Evolutionary conservation across 495 filamentous ascomycete genomes (phyloP).

Genomic region (Penicillium odoratum): DNA sequence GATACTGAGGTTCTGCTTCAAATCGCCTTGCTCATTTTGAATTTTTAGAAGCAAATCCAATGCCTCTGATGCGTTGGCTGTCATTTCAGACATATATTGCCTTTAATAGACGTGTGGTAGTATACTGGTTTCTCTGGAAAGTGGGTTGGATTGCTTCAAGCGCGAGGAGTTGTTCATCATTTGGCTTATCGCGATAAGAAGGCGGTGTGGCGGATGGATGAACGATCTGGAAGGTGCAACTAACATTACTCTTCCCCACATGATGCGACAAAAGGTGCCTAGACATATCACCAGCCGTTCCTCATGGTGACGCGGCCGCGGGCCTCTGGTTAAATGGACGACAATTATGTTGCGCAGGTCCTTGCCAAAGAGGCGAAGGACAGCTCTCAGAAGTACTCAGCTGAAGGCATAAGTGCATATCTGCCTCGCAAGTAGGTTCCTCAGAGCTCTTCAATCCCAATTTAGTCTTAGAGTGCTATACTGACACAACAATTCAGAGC

Average conservation of each 20-base stretch:
- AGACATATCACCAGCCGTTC: neutral
- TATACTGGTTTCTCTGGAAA: neutral
- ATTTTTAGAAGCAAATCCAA: constrained; percentile 42
- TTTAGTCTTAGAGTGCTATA: neutral
- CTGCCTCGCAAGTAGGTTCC: constrained; percentile 63
- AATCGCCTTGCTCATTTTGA: constrained; percentile 48
- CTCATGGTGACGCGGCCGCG: neutral
- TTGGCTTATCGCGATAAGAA: constrained; percentile 5
- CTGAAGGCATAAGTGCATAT: constrained; percentile 70
- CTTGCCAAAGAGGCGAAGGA: constrained; percentile 72
- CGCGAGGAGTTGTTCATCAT: neutral
- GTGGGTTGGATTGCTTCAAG: neutral
- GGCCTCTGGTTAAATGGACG: constrained; percentile 41
- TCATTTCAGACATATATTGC: constrained; percentile 20
- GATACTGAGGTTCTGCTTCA: constrained; percentile 60
- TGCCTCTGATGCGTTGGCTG: constrained; percentile 28
- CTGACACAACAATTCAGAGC: constrained; percentile 22
- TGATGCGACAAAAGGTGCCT: neutral
- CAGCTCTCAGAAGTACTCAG: constrained; percentile 68
- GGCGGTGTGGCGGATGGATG: neutral
- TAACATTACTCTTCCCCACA: neutral
- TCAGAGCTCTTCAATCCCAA: neutral
- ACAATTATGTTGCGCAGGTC: constrained; percentile 74
- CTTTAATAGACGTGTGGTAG: neutral
- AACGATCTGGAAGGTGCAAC: neutral